Percentiles rank a stretch among this genome's conserved stretches.
Evolutionary conservation across 805 yeast species (phyloP).

Genomic region (Huiozyma naganishii): DNA sequence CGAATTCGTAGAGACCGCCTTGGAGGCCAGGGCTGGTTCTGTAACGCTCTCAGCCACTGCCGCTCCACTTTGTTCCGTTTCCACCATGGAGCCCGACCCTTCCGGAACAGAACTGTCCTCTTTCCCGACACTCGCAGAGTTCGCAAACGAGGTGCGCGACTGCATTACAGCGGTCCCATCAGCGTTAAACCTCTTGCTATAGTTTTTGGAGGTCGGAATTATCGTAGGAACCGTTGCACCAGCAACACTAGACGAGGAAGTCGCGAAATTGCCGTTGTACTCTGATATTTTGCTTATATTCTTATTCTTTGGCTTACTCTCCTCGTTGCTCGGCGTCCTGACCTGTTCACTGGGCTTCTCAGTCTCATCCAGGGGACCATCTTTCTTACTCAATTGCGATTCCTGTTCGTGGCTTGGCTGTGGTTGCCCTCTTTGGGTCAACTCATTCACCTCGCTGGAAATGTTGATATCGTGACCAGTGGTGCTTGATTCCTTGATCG

Average conservation of each 20-base stretch:
- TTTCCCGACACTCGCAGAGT: no score
- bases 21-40: no score
- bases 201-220: constrained; percentile 27
- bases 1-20: no score
- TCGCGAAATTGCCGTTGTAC: constrained; percentile 3
- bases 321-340: no score
- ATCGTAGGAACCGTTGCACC: constrained; percentile 27
- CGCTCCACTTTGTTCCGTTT: no score
- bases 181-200: constrained; percentile 10
- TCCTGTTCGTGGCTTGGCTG: neutral
- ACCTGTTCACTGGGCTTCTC: neutral
- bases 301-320: neutral
- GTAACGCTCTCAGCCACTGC: no score
- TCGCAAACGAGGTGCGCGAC: no score
- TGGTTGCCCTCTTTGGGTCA: neutral
- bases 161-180: neutral
- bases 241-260: constrained; percentile 12
- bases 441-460: neutral
- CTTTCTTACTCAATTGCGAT: neutral
- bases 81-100: no score
- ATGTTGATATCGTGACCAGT: neutral
- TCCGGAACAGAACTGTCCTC: no score
- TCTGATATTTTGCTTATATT: neutral
- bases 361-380: neutral
- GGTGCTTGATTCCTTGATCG: neutral